phyloP scores from a whole-genome alignment of 768 basidiomycete species.

The Cystoderma amianthinum region DNA sequence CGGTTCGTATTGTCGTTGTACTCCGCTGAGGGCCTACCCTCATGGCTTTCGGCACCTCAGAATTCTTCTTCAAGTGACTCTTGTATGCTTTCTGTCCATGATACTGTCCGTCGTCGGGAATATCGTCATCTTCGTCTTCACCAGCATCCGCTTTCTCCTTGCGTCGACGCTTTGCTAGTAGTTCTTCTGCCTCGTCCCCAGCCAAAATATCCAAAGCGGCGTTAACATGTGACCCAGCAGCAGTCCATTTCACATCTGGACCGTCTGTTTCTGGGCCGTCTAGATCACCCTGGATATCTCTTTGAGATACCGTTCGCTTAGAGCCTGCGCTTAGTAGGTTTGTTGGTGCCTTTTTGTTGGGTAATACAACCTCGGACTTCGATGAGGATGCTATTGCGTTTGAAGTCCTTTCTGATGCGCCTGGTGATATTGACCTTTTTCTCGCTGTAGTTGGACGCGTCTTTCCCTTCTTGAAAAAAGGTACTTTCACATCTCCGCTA shows the following conservation, averaged over 20 bases:
- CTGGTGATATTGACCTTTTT: slow-evolving; percentile 69
- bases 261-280: slow-evolving; percentile 52
- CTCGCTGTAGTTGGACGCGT: slow-evolving; percentile 71
- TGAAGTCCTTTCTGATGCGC: slow-evolving; percentile 15
- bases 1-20: slow-evolving; percentile 82
- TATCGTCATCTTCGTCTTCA: slow-evolving; percentile 43
- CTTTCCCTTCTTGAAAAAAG: slow-evolving; percentile 84
- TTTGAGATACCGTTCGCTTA: slow-evolving; percentile 47
- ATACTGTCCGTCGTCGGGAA: slow-evolving; percentile 82
- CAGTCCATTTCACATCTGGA: slow-evolving; percentile 73
- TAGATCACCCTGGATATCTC: slow-evolving; percentile 49
- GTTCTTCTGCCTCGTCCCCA: slow-evolving; percentile 76
- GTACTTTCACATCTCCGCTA: slow-evolving; percentile 43
- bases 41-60: slow-evolving; percentile 85
- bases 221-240: slow-evolving; percentile 68
- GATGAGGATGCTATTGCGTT: slow-evolving; percentile 29
- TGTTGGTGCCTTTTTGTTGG: slow-evolving; percentile 55
- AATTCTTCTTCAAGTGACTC: slow-evolving; percentile 72
- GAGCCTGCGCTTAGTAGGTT: slow-evolving; percentile 63
- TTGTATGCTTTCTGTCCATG: slow-evolving; percentile 79
- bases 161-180: slow-evolving; percentile 63
- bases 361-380: slow-evolving; percentile 72
- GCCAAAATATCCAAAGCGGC: slow-evolving; percentile 69
- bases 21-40: slow-evolving; percentile 74
- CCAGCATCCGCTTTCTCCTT: slow-evolving; percentile 46